A percentile compares a stretch with the other conserved stretches of the same genome.
Evolutionary conservation across 1,284 basidiomycete genomes (phyloP).

Genomic region (Boletus coffeatus): DNA sequence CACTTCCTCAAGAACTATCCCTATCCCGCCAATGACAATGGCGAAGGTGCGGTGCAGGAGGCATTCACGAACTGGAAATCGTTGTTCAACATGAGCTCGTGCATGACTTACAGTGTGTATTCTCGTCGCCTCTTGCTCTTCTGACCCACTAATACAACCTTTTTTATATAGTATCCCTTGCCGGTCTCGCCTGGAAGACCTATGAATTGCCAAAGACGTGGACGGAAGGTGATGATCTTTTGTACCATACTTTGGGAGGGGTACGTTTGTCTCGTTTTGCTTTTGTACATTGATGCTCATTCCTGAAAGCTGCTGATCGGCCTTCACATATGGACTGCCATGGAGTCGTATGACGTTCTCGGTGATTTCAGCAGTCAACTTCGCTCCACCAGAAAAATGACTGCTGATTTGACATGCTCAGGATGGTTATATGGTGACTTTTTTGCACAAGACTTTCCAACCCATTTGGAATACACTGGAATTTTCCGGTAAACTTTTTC

Average conservation of each 20-base stretch:
- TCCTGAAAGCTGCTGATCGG: conserved; percentile 69
- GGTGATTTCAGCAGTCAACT: conserved; percentile 74
- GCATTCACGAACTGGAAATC: conserved; percentile 80
- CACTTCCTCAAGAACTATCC: conserved; percentile 80
- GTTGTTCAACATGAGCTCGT: conserved; percentile 88
- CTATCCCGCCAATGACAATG: conserved; percentile 58
- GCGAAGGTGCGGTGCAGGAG: conserved; percentile 70
- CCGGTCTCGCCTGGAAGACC: conserved; percentile 66
- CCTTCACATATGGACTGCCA: conserved; percentile 88
- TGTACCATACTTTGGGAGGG: conserved; percentile 82
- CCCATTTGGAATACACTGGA: conserved; percentile 91
- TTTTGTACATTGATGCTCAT: conserved; percentile 1
- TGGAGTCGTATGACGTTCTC: conserved; percentile 88
- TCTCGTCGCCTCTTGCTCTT: background rate
- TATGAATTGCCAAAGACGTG: conserved; percentile 79
- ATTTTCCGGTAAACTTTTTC: conserved; percentile 71
- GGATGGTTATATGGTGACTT: conserved; percentile 99
- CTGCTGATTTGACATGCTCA: conserved; percentile 27
- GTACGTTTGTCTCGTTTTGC: conserved; percentile 40
- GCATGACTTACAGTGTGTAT: conserved; percentile 87
- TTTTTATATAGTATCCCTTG: conserved; percentile 66
- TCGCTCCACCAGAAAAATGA: background rate
- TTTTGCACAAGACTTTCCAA: conserved; percentile 92
- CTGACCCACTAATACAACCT: background rate
- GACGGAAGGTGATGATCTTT: conserved; percentile 85